A percentile compares a stretch with the other conserved stretches of the same genome.
Conservation (phyloP, 2,329 filamentous ascomycete species). For the Xylariaceae sp. region DNA sequence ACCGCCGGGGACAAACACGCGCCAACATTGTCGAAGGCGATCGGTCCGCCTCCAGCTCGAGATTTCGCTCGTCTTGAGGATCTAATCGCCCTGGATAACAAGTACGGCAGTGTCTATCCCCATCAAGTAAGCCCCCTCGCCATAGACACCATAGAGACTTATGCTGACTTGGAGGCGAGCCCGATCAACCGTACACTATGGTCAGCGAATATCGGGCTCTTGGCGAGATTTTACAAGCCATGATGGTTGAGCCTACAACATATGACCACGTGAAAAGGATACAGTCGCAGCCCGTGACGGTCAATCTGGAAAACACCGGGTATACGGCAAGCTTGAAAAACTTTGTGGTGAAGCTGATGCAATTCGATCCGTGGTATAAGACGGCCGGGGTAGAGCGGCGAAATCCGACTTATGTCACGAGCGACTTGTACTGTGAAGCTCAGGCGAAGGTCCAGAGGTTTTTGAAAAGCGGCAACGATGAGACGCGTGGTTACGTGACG, state of each 20-base stretch:
- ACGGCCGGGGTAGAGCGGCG: neutral
- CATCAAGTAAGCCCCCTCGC: conserved; percentile 22
- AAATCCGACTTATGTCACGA: conserved; percentile 19
- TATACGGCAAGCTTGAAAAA: conserved; percentile 27
- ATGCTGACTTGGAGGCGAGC: conserved; percentile 21
- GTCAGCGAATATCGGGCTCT: conserved; percentile 32
- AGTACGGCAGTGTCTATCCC: conserved; percentile 24
- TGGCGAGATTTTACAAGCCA: conserved; percentile 31
- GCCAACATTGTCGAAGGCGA: conserved; percentile 19
- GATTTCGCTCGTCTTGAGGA: conserved; percentile 15
- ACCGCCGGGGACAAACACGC: conserved; percentile 7
- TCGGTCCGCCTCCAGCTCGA: conserved; percentile 25
- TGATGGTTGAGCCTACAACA: conserved; percentile 30
- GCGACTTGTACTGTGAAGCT: conserved; percentile 16
- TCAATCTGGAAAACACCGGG: conserved; percentile 16
- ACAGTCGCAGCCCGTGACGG: conserved; percentile 2
- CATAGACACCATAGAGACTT: neutral
- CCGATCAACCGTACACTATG: conserved; percentile 31
- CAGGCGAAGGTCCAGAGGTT: conserved; percentile 9
- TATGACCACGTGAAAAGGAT: conserved; percentile 18
- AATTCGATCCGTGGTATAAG: conserved; percentile 23
- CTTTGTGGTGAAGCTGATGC: conserved; percentile 27
- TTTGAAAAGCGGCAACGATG: conserved; percentile 1
- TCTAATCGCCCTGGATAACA: conserved; percentile 19
- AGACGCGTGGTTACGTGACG: conserved; percentile 8